These are phyloP conservation scores for Taphrina sp. DNA, from an alignment of 1,139 yeast genomes.

Conservation along the genomic window DNA sequence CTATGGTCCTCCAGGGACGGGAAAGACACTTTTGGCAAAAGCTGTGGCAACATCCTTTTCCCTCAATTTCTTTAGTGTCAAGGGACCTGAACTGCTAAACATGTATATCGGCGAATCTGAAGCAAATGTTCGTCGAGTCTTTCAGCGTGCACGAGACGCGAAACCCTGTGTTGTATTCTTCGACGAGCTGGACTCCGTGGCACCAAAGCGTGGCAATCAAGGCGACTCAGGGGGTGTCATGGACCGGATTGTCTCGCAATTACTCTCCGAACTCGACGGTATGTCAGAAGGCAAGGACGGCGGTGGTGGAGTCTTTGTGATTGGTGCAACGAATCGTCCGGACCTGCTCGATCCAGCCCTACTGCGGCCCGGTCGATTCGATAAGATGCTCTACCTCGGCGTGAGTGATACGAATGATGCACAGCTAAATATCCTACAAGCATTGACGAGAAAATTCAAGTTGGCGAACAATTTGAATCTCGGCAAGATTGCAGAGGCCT, in stretches of 20 bases:
- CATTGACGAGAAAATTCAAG: conserved; percentile 77
- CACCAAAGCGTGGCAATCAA: conserved; percentile 96
- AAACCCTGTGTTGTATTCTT: conserved; percentile 96
- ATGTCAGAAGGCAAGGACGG: conserved; percentile 85
- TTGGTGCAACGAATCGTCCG: conserved; percentile 96
- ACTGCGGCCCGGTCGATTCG: conserved; percentile 92
- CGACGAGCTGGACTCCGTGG: conserved; percentile 95
- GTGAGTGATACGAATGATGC: conserved; percentile 87
- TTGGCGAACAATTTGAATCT: conserved; percentile 63
- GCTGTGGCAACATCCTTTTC: conserved; percentile 96
- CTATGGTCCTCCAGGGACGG: conserved; percentile 98
- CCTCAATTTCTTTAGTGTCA: conserved; percentile 88
- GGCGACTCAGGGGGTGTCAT: conserved; percentile 75
- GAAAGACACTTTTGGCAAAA: conserved; percentile 89
- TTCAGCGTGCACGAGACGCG: conserved; percentile 92
- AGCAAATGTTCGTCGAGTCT: conserved; percentile 91
- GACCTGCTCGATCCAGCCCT: conserved; percentile 91
- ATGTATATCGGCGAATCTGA: conserved; percentile 99
- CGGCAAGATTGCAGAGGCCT: conserved; percentile 58
- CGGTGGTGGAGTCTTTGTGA: conserved; percentile 93
- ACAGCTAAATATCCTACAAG: conserved; percentile 80
- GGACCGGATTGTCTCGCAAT: conserved; percentile 91
- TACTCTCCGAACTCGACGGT: conserved; percentile 91
- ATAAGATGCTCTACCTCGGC: conserved; percentile 89
- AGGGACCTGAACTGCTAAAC: conserved; percentile 85